These are phyloP conservation scores for Funneliformis mosseae DNA, from an alignment of 192 early-diverging fungal genomes.

Conservation along the genomic window DNA sequence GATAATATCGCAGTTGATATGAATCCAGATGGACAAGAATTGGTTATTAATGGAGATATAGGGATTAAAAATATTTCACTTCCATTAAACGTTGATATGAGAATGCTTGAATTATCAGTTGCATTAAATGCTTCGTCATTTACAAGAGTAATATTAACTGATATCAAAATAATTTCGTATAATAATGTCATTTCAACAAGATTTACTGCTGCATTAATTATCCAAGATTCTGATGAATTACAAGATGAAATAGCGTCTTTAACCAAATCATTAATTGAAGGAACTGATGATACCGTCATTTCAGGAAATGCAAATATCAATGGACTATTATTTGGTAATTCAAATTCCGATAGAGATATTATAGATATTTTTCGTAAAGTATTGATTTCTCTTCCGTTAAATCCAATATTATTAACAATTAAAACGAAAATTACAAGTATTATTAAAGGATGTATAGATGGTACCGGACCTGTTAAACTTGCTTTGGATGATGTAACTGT, in stretches of 20 bases:
- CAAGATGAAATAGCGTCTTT: neutral
- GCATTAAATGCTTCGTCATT: neutral
- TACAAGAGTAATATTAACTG: neutral
- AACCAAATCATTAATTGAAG: neutral
- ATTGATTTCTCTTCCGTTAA: neutral
- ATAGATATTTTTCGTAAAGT: neutral
- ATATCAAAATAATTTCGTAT: neutral
- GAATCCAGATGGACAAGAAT: neutral
- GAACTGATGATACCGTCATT: neutral
- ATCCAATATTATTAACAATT: neutral
- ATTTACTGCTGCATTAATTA: neutral
- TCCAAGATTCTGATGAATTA: conserved; percentile 9
- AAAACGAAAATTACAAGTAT: neutral
- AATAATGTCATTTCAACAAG: neutral
- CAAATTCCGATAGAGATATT: neutral
- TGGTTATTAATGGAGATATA: neutral
- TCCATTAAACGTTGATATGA: neutral
- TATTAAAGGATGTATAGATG: neutral
- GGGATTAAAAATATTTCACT: neutral
- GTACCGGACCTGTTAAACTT: neutral
- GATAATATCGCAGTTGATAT: neutral
- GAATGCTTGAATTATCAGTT: neutral
- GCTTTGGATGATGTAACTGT: neutral
- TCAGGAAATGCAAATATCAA: conserved; percentile 1
- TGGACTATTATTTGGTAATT: neutral